Percentiles rank a stretch among this genome's conserved stretches.
These are phyloP conservation scores for Coniferiporia sulphurascens DNA, from an alignment of 1,284 basidiomycete genomes.

Conservation along the genomic window DNA sequence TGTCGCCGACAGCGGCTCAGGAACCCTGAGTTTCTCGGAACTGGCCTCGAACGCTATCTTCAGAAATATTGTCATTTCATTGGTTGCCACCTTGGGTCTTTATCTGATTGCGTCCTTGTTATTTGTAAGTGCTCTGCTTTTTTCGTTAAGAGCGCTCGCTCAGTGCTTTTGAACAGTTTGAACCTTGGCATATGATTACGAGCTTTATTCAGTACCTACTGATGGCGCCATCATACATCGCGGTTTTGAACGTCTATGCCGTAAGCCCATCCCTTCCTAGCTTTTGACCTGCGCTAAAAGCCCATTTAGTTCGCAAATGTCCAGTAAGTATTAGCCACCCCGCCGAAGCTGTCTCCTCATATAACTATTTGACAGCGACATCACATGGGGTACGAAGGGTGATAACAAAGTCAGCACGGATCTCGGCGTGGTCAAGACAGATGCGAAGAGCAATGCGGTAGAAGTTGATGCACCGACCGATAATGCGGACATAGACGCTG, in stretches of 20 bases:
- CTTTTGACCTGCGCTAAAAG: slow-evolving; percentile 11
- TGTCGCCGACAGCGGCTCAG: slow-evolving; percentile 41
- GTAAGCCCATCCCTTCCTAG: slow-evolving; percentile 39
- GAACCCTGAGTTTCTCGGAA: slow-evolving; percentile 44
- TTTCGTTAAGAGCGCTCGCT: slow-evolving; percentile 9
- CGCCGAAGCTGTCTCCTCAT: slow-evolving; percentile 3
- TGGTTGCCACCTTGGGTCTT: slow-evolving; percentile 82
- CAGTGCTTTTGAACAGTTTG: slow-evolving; percentile 45
- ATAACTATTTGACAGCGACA: slow-evolving; percentile 39
- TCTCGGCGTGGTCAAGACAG: slow-evolving; percentile 69
- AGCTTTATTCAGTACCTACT: slow-evolving; percentile 93
- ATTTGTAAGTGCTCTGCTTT: slow-evolving; percentile 55
- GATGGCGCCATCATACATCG: slow-evolving; percentile 89
- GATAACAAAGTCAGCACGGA: slow-evolving; percentile 84
- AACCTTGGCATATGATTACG: slow-evolving; percentile 92
- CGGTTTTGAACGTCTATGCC: slow-evolving; percentile 85
- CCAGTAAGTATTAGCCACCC: slow-evolving; percentile 43
- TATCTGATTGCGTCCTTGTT: slow-evolving; percentile 79
- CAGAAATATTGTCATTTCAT: slow-evolving; percentile 79
- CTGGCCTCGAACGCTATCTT: slow-evolving; percentile 78
- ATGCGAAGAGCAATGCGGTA: slow-evolving; percentile 64
- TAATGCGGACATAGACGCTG: slow-evolving; percentile 82
- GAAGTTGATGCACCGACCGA: slow-evolving; percentile 78
- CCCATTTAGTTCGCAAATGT: slow-evolving; percentile 60
- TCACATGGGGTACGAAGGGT: slow-evolving; percentile 89